Base-by-base conservation (phyloP, 495 filamentous ascomycete genomes). In the Penicillium dipodomyicola region DNA sequence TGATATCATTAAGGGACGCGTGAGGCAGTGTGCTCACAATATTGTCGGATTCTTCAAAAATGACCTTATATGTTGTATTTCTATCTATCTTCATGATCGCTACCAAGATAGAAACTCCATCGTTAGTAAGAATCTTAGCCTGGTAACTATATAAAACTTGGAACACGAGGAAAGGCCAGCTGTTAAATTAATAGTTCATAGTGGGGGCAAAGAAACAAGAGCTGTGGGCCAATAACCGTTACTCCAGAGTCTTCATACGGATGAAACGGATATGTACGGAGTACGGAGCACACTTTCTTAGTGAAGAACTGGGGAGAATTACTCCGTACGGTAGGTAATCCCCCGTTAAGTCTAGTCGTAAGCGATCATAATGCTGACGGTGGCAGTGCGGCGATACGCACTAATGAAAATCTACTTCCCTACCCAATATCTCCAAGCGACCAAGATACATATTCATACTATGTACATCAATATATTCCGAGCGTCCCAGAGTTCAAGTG, bases 181-280 rank as follows among this genome's bases (percentile, higher is more conserved):
- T 48, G 29, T 48, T 20, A 48, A 32, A 48, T 32, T 32, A 46
- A 46, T 29, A 30, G 9, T 48, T 11, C 29, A 17, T 32, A 47
- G 45, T 48, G 45, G 45, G 27, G 45, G 15, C 17, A 1, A 19
- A 23, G 14, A 20, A 52, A 32, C 50, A 25, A 43, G 10, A 30
- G 39, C n/a, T 42, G 37, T 52, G 50, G 47, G 47, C 47, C 47
- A 49, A 49, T 49, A 37, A 33, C 30, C 32, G 32, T 30, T 37
- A 35, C 35, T 41, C 50, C 50, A 52, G 23, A 29, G 22, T 51
- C 22, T 51, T 14, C 33, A 42, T 25, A 52, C 35, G 50, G 50
- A 52, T 43, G 12, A 14, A 42, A 42, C 37, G 35, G 50, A 43
- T 42, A 33, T 33, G 11, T 33, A 33, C 30, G 30, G 30, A 33